Percentiles rank a stretch among this genome's conserved stretches.
Evolutionary conservation across 352 stramenopile genomes (phyloP).

Genomic region (Globisporangium yorkense): DNA sequence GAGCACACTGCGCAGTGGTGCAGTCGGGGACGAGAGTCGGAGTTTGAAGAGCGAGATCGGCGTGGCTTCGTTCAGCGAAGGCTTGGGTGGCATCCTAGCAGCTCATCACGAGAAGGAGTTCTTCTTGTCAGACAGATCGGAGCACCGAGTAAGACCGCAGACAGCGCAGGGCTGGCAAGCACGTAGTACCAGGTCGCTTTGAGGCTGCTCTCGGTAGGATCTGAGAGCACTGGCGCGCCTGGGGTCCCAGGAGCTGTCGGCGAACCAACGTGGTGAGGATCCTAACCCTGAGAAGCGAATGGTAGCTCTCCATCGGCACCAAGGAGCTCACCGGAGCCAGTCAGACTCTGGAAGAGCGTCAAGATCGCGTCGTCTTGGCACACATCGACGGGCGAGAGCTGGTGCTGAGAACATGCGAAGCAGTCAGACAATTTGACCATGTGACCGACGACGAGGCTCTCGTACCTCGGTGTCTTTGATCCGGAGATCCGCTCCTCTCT

Average conservation of each 20-base stretch:
- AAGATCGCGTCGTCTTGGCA: conserved; percentile 35
- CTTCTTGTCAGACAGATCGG: background rate
- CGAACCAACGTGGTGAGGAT: background rate
- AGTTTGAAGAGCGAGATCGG: conserved; percentile 69
- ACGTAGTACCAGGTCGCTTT: conserved; percentile 26
- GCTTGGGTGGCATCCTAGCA: conserved; percentile 22
- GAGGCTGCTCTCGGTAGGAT: conserved; percentile 18
- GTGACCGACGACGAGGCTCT: no score
- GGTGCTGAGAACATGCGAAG: conserved; percentile 27
- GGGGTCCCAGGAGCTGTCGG: conserved; percentile 30
- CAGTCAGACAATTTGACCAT: no score
- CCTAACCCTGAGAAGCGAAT: background rate
- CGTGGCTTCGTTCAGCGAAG: conserved; percentile 36
- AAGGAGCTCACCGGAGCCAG: conserved; percentile 26
- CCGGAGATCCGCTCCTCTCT: conserved; percentile 50
- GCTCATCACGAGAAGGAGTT: background rate
- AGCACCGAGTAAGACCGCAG: background rate
- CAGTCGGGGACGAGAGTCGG: conserved; percentile 14
- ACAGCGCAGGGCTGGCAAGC: background rate
- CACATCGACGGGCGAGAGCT: conserved; percentile 59
- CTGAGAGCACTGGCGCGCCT: conserved; percentile 14
- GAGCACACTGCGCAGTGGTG: conserved; percentile 16
- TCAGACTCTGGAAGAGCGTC: conserved; percentile 32
- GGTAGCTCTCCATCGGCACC: background rate
- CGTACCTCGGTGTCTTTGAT: conserved; percentile 42